Evolutionary conservation across 345 rosid genomes (phyloP).

Genomic region (Brassica carinata): DNA sequence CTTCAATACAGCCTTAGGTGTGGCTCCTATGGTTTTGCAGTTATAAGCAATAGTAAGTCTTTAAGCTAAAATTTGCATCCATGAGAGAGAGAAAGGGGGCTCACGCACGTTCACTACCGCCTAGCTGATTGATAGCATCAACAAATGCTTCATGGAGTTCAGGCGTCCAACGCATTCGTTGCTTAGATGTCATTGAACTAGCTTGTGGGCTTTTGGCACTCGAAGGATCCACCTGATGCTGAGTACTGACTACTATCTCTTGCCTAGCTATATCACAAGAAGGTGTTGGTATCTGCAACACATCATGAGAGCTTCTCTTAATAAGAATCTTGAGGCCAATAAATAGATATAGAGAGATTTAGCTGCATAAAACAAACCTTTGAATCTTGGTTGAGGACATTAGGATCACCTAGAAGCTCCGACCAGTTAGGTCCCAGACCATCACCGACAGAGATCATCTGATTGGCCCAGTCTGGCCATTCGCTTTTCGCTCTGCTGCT

Average conservation of each 20-base stretch:
- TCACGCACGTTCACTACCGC: constrained; percentile 86
- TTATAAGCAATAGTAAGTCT: constrained; percentile 17
- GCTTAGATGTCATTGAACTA: constrained; percentile 49
- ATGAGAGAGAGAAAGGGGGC: background rate
- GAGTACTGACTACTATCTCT: constrained; percentile 43
- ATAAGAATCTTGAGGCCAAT: background rate
- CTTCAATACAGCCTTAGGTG: constrained; percentile 88
- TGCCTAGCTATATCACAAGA: constrained; percentile 41
- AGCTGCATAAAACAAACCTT: constrained; percentile 49
- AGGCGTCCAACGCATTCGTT: constrained; percentile 96
- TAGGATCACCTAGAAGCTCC: constrained; percentile 59
- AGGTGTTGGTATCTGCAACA: constrained; percentile 40
- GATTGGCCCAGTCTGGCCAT: constrained; percentile 76
- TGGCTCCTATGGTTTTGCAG: constrained; percentile 68
- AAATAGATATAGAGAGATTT: background rate
- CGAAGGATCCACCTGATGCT: constrained; percentile 41
- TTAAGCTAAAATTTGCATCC: constrained; percentile 13
- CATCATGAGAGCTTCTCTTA: background rate
- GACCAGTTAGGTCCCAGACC: constrained; percentile 66
- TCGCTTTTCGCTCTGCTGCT: constrained; percentile 49
- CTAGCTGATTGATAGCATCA: constrained; percentile 86
- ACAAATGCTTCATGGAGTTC: constrained; percentile 94
- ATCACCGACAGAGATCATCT: constrained; percentile 64
- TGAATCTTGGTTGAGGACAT: constrained; percentile 45
- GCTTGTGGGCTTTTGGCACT: constrained; percentile 38